Conservation (phyloP, 768 basidiomycete genomes). For the Boletus eberwhitei region DNA sequence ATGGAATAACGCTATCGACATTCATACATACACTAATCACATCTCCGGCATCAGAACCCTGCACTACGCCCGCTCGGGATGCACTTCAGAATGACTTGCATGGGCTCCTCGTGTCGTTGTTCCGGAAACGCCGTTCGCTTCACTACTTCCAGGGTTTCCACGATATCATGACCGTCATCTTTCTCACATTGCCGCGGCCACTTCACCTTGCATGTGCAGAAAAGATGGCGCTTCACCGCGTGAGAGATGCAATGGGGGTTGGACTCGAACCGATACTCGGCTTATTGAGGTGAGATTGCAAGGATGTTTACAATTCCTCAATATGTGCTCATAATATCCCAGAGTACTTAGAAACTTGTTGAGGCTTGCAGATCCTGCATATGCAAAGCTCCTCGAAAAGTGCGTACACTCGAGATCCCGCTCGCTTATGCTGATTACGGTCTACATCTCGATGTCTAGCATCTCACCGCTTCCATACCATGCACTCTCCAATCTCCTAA, state of each 20-base stretch:
- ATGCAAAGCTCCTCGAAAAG: constrained; percentile 67
- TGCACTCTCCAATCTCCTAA: constrained; percentile 85
- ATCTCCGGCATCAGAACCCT: constrained; percentile 16
- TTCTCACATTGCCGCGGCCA: constrained; percentile 65
- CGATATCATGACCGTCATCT: constrained; percentile 84
- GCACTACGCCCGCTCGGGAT: constrained; percentile 34
- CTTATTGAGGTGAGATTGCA: constrained; percentile 53
- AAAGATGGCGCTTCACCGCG: constrained; percentile 33
- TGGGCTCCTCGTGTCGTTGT: constrained; percentile 67
- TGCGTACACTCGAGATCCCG: constrained; percentile 29
- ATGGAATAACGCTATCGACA: constrained; percentile 22
- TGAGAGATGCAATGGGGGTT: constrained; percentile 86
- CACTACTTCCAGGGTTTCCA: constrained; percentile 94
- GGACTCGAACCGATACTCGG: constrained; percentile 85
- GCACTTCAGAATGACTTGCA: constrained; percentile 64
- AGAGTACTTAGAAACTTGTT: constrained; percentile 78
- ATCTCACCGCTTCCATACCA: constrained; percentile 82
- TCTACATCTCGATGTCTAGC: constrained; percentile 33
- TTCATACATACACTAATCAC: constrained; percentile 8
- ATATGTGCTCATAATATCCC: background rate
- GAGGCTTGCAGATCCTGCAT: constrained; percentile 63
- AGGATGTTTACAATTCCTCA: background rate
- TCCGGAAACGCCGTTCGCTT: constrained; percentile 68
- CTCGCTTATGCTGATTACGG: background rate
- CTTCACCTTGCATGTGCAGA: constrained; percentile 52